phyloP scores from a whole-genome alignment of 345 rosid species.

The Eucalyptus sp. region DNA sequence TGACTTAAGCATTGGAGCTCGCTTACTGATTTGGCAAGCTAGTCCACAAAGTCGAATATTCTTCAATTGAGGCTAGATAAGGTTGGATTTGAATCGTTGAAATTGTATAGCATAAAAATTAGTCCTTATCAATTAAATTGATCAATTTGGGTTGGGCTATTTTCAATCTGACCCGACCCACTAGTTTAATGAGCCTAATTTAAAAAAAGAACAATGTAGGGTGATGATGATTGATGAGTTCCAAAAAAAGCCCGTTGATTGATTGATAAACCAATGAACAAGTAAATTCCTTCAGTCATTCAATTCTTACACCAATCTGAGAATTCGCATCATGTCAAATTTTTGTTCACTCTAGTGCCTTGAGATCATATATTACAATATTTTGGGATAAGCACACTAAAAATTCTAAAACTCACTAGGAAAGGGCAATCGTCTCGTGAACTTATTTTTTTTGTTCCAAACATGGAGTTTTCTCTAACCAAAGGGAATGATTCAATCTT shows the following conservation, averaged over 20 bases:
- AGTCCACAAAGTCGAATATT: background rate
- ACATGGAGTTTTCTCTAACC: background rate
- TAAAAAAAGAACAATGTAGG: background rate
- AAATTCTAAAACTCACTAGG: background rate
- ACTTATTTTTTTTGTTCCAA: background rate
- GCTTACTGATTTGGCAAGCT: background rate
- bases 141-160: background rate
- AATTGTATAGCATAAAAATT: background rate
- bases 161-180: fast-evolving
- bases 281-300: background rate
- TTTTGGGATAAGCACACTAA: fast-evolving
- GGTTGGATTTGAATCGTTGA: fast-evolving
- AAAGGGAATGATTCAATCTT: background rate
- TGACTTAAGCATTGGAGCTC: background rate
- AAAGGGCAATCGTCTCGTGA: fast-evolving
- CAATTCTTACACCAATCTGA: background rate
- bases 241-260: background rate
- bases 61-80: background rate
- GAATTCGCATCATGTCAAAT: background rate
- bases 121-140: background rate
- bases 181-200: background rate
- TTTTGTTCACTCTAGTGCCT: background rate
- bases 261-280: background rate
- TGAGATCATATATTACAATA: background rate
- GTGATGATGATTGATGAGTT: background rate